phyloP scores from a whole-genome alignment of 108 stramenopile species.

The Cyclotella kingstonii region DNA sequence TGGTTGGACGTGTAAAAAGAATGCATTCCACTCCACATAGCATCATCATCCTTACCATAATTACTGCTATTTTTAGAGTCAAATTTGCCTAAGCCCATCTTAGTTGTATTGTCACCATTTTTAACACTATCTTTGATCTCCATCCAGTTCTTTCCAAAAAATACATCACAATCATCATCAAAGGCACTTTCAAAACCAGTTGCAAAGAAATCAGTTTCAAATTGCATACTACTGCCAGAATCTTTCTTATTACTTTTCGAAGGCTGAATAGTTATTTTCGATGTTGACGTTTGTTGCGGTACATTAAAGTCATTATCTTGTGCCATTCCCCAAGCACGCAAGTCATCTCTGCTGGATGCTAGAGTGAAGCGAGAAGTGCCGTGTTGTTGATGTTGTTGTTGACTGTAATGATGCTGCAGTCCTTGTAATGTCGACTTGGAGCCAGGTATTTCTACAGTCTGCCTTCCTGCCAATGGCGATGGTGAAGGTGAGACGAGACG shows the following conservation, averaged over 20 bases:
- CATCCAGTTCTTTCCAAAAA: neutral
- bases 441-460: neutral
- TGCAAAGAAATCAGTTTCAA: conserved; percentile 13
- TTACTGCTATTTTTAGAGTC: neutral
- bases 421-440: neutral
- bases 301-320: neutral
- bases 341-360: no score
- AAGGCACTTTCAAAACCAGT: neutral
- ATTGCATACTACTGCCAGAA: neutral
- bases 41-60: neutral
- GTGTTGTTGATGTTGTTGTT: no score
- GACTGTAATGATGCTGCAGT: no score
- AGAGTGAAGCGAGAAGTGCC: no score
- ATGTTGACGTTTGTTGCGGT: neutral
- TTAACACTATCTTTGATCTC: neutral
- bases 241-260: neutral
- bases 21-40: neutral
- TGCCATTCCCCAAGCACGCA: conserved; percentile 8
- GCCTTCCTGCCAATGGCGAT: neutral
- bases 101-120: neutral
- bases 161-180: conserved; percentile 1
- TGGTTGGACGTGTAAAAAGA: neutral
- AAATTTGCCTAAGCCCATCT: neutral
- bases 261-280: neutral
- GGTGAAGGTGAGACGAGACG: conserved; percentile 3